phyloP scores from a whole-genome alignment of 805 yeast genomes.

The Saccharomycopsis fermentans region DNA sequence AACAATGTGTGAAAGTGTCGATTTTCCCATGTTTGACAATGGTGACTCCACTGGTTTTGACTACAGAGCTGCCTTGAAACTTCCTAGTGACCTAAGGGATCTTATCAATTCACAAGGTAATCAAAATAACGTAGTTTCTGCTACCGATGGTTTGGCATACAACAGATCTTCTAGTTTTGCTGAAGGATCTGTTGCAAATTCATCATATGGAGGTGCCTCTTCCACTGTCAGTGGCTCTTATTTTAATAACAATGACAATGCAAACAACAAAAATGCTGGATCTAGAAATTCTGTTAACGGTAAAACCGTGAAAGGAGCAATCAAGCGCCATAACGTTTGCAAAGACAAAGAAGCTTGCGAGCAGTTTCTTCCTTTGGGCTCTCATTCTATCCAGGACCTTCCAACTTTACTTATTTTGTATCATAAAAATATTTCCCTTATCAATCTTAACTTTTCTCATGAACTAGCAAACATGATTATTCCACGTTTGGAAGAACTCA shows the following conservation, averaged over 20 bases:
- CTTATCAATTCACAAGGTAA: neutral
- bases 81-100: conserved; percentile 11
- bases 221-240: neutral
- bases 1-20: conserved; percentile 18
- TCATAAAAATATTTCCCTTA: conserved; percentile 28
- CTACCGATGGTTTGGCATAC: neutral
- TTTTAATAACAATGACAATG: neutral
- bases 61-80: conserved; percentile 13
- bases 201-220: neutral
- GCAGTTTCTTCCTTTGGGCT: conserved; percentile 68
- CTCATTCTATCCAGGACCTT: conserved; percentile 72
- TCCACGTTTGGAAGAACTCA: conserved; percentile 27
- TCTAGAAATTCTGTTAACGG: conserved; percentile 3
- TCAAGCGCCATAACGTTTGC: conserved; percentile 17
- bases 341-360: conserved; percentile 27
- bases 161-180: neutral
- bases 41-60: conserved; percentile 10
- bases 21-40: conserved; percentile 28
- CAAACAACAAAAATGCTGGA: neutral
- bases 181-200: neutral
- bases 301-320: neutral
- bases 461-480: conserved; percentile 35
- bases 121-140: neutral
- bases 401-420: conserved; percentile 55
- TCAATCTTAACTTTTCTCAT: conserved; percentile 40